Base-by-base conservation (phyloP, 768 basidiomycete genomes). In the Gloeophyllum trabeum region DNA sequence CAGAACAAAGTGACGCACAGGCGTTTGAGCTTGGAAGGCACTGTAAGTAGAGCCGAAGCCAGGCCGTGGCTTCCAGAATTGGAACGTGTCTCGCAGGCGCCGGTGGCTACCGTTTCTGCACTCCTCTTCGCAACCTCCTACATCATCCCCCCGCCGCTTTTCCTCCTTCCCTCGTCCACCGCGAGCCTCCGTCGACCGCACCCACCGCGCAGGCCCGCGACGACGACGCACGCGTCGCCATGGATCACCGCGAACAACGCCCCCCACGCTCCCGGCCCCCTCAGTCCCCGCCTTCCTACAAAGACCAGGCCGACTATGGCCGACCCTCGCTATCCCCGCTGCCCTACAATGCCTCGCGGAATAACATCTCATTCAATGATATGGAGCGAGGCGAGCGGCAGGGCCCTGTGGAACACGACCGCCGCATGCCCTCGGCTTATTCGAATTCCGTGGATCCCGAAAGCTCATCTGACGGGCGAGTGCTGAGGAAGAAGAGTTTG, bases 401-500 rank as follows among this genome's bases (percentile, higher is more conserved):
- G 19, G 68, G 63, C 5, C 61, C 69, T 10, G 61, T 84, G 24
- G 81, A 81, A 54, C 63, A 67, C n/a, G 60, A 66, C 18, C 72
- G 73, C 12, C 69, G 70, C 47, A 63, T 70, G 24, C 59, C 57
- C 22, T 62, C 72, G 43, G 62, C 62, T 40, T 63, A 64, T 26
- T 57, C 71, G 5, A 70, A 66, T 61, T 69, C 71, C 48, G 61
- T 67, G 35, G 74, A 74, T 45, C 61, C 55, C 37, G 62, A 56
- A 34, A 61, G 61, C 30, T n/a, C n/a, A n/a, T 76, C 76, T 50
- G 66, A 70, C 2, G 61, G 66, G 13, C 66, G 69, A 44, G 73
- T 88, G 5, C 63, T 69, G 44, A 66, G 96, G 56, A 97, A 96
- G 71, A 93, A 92, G 71, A 87, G 82, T 57, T 71, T 99, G 14